phyloP scores from a whole-genome alignment of 805 yeast genomes.

The Suhomyces pyralidae region DNA sequence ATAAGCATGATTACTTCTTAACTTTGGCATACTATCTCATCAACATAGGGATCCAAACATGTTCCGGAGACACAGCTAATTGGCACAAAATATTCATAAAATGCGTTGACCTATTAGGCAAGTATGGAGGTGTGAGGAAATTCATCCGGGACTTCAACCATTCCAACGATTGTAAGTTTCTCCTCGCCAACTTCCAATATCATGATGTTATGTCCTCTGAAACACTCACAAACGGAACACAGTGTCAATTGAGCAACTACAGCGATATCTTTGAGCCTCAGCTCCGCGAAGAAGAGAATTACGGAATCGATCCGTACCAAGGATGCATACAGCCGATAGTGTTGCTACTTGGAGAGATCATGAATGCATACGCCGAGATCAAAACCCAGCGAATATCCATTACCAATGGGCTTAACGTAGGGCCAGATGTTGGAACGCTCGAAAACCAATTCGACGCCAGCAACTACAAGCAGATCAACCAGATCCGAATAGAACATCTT shows the following conservation, averaged over 20 bases:
- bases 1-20: slow-evolving; percentile 17
- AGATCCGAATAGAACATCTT: slow-evolving; percentile 10
- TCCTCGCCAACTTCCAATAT: slow-evolving; percentile 39
- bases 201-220: slow-evolving; percentile 42
- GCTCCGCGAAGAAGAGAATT: slow-evolving; percentile 21
- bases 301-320: slow-evolving; percentile 46
- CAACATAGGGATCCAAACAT: slow-evolving; percentile 18
- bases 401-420: not conserved
- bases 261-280: slow-evolving; percentile 24
- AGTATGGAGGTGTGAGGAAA: slow-evolving; percentile 35
- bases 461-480: not conserved
- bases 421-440: not conserved
- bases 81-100: slow-evolving; percentile 39
- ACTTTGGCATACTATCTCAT: slow-evolving; percentile 22
- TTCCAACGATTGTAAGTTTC: slow-evolving; percentile 40
- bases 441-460: not conserved
- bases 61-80: slow-evolving; percentile 23
- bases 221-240: slow-evolving; percentile 36
- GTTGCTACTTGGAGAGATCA: slow-evolving; percentile 39
- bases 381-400: slow-evolving; percentile 8
- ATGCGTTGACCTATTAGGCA: slow-evolving; percentile 25
- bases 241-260: slow-evolving; percentile 33
- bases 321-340: slow-evolving; percentile 41
- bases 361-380: slow-evolving; percentile 30
- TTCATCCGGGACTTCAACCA: slow-evolving; percentile 28